Conservation (phyloP, 2,329 filamentous ascomycete species). For the Hypomyces rosellus region DNA sequence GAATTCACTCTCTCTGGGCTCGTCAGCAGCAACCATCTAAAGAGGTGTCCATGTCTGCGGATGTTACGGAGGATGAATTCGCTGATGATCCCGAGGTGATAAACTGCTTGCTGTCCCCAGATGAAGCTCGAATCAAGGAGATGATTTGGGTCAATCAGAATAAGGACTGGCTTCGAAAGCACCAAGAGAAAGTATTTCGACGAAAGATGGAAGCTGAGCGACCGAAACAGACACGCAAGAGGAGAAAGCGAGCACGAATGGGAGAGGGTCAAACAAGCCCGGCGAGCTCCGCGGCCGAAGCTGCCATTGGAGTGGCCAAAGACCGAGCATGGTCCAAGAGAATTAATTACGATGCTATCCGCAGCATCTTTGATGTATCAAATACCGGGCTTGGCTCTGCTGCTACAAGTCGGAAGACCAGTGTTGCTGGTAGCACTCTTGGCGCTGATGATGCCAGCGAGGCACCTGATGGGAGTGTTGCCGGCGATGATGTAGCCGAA, state of each 20-base stretch:
- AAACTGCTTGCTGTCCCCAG: slow-evolving; percentile 67
- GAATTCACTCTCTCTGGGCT: slow-evolving; percentile 47
- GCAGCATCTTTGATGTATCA: slow-evolving; percentile 48
- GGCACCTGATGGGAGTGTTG: slow-evolving; percentile 30
- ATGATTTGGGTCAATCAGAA: slow-evolving; percentile 93
- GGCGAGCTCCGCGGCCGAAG: slow-evolving; percentile 62
- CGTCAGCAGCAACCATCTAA: slow-evolving; percentile 42
- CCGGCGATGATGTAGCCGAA: slow-evolving; percentile 27
- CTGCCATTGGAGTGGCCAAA: slow-evolving; percentile 61
- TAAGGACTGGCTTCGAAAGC: slow-evolving; percentile 82
- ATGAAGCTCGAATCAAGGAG: slow-evolving; percentile 78
- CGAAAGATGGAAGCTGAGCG: slow-evolving; percentile 56
- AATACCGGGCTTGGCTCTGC: slow-evolving; percentile 44
- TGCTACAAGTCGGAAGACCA: slow-evolving; percentile 41
- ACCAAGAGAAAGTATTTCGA: slow-evolving; percentile 77
- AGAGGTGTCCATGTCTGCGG: slow-evolving; percentile 51
- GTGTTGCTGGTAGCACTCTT: slow-evolving; percentile 30
- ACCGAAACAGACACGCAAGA: slow-evolving; percentile 52
- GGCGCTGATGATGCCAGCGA: slow-evolving; percentile 30
- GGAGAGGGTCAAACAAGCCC: slow-evolving; percentile 60
- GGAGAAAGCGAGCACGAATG: slow-evolving; percentile 50
- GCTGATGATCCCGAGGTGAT: slow-evolving; percentile 82
- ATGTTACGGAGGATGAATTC: slow-evolving; percentile 76
- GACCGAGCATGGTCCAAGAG: slow-evolving; percentile 64
- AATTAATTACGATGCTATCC: slow-evolving; percentile 65